A percentile compares a stretch with the other conserved stretches of the same genome.
Conservation (phyloP, 805 yeast genomes). For the Monosporozyma aquatica region DNA sequence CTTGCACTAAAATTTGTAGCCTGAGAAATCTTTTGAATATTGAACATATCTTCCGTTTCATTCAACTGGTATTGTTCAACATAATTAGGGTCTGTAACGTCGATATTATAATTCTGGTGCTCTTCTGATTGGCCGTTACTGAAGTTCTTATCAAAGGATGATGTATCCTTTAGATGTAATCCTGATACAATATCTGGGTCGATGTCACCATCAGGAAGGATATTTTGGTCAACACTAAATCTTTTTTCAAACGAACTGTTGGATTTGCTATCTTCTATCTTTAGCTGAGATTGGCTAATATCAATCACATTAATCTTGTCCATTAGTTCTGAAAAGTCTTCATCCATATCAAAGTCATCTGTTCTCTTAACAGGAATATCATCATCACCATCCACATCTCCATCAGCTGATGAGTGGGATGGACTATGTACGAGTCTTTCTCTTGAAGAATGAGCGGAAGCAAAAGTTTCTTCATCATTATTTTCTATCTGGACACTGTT, state of each 20-base stretch:
- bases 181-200: conserved; percentile 1
- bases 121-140: not conserved
- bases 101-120: conserved; percentile 2
- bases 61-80: conserved; percentile 24
- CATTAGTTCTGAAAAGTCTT: conserved; percentile 14
- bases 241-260: not conserved
- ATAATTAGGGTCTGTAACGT: conserved; percentile 28
- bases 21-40: not conserved
- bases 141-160: not conserved
- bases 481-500: conserved; percentile 17
- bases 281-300: conserved; percentile 3
- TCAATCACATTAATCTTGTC: conserved; percentile 16
- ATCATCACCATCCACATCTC: conserved; percentile 7
- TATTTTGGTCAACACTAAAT: not conserved
- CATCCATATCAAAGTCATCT: conserved; percentile 1
- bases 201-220: conserved; percentile 2
- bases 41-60: conserved; percentile 21
- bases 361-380: conserved; percentile 4
- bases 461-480: conserved; percentile 8
- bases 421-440: not conserved
- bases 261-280: not conserved
- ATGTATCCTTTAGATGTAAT: not conserved
- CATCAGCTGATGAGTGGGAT: not conserved
- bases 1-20: not conserved
- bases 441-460: conserved; percentile 4